These are phyloP conservation scores for Clausena lansium DNA, from an alignment of 345 rosid genomes.

Conservation along the genomic window DNA sequence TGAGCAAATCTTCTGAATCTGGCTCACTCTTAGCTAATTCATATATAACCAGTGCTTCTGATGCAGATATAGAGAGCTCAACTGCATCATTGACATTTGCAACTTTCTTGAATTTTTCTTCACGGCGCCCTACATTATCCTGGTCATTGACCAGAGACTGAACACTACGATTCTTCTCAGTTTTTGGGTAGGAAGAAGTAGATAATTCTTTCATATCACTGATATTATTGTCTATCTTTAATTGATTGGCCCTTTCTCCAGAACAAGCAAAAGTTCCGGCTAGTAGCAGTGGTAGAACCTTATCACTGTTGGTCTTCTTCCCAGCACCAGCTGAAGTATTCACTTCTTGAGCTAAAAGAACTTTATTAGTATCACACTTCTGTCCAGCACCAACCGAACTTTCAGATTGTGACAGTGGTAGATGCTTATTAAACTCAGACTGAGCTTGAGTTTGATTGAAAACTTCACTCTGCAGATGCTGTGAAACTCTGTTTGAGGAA, in stretches of 20 bases:
- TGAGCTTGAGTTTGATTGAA: slow-evolving; percentile 8
- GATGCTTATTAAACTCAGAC: slow-evolving; percentile 11
- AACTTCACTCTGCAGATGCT: slow-evolving; percentile 21
- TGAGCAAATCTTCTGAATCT: slow-evolving; percentile 30
- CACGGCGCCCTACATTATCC: slow-evolving; percentile 9
- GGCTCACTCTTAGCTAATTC: slow-evolving; percentile 41
- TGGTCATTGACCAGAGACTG: background rate
- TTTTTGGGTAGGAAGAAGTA: slow-evolving; percentile 10
- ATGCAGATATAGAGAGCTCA: slow-evolving; percentile 66
- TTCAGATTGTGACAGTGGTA: slow-evolving; percentile 17
- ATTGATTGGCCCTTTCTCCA: slow-evolving; percentile 8
- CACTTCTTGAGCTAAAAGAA: background rate
- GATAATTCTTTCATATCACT: slow-evolving; percentile 4
- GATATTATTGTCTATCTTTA: slow-evolving; percentile 7
- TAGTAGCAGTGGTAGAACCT: background rate
- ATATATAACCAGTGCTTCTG: slow-evolving; percentile 62
- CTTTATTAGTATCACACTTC: background rate
- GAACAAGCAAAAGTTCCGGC: slow-evolving; percentile 23
- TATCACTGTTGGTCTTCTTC: background rate
- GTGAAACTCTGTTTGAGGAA: slow-evolving; percentile 33
- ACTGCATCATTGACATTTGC: slow-evolving; percentile 43
- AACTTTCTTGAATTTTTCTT: slow-evolving; percentile 23
- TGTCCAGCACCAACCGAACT: slow-evolving; percentile 10
- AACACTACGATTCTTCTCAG: slow-evolving; percentile 11
- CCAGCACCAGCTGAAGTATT: slow-evolving; percentile 1